Evolutionary conservation across 192 early-diverging fungal genomes (phyloP), one percentile per base, ranked within the genome.

Genomic region (Linnemannia elongata): DNA sequence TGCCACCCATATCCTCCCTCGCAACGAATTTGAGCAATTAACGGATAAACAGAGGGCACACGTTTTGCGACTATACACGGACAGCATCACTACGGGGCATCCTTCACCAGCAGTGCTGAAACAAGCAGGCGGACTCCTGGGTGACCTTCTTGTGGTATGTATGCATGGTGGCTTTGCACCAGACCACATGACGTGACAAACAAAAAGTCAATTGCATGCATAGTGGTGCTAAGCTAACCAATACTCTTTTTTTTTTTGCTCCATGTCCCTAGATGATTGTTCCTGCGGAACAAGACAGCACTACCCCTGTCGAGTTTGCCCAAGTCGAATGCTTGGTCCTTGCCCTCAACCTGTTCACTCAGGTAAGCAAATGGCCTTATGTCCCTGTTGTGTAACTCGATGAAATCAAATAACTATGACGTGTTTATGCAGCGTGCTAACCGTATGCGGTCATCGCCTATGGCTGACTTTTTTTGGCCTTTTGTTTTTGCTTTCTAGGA

Each of bases 311-410:
- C 17, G 76, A 74, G 47, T 75, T 87, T 57, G n/a, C 70, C 3
- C 85, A 81, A n/a, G 79, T 81, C 13, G 85, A 87, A 49, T 87
- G 72, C 74, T 33, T 87, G 36, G 60, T 73, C 27, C 69, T 44
- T 33, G 15, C 78, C 15, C 63, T 87, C 10, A 74, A 81, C 39
- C 44, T 63, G 22, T 35, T 81, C 35, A 55, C 44, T 9, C 81
- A 86, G 84, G 84, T 81, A 76, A 52, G 4, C 4, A 2, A 22
- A 47, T 39, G 49, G 6, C 36, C 30, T 5, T 10, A 30, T 71
- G 42, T 69, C 36, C 7, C 52, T 45, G 17, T 71, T 79, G 73
- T 83, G 76, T 77, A 83, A 83, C 75, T 68, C 12, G 36, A 54
- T 52, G 55, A 44, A 60, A 47, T 57, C 73, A 15, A 54, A 36